Conservation (phyloP, 371 early-diverging fungal species). For the Mucor sp. region DNA sequence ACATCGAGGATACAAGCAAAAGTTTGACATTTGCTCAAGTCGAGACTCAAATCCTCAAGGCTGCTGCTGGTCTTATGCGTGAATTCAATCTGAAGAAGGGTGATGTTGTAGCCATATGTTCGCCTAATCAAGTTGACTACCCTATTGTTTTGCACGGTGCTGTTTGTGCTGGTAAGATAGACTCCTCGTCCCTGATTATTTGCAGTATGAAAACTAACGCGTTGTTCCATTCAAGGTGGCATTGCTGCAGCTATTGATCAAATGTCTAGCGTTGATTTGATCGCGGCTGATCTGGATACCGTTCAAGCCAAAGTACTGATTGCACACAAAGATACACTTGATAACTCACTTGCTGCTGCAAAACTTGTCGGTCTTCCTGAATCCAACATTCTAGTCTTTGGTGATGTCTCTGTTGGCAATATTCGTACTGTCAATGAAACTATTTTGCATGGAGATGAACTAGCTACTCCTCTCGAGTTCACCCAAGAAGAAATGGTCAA, state of each 20-base stretch:
- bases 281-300: constrained; percentile 66
- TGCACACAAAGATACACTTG: constrained; percentile 36
- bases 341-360: constrained; percentile 52
- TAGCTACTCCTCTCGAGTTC: constrained; percentile 3
- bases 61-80: constrained; percentile 6
- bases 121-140: constrained; percentile 55
- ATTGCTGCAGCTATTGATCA: constrained; percentile 63
- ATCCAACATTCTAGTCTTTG: constrained; percentile 55
- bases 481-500: constrained; percentile 17
- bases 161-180: constrained; percentile 23
- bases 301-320: constrained; percentile 50
- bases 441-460: constrained; percentile 7
- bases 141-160: constrained; percentile 11
- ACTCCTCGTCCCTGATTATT: background rate
- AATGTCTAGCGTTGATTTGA: constrained; percentile 50
- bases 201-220: background rate
- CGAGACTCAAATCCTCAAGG: constrained; percentile 1
- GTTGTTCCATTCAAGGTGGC: constrained; percentile 44
- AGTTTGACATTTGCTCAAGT: constrained; percentile 11
- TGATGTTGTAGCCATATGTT: constrained; percentile 64
- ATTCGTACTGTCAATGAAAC: constrained; percentile 26
- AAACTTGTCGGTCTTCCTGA: constrained; percentile 48
- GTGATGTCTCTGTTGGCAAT: constrained; percentile 25
- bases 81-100: constrained; percentile 46
- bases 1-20: background rate